These are phyloP conservation scores for Paspalum vaginatum DNA, from an alignment of 176 grass and related monocot species.

Conservation along the genomic window DNA sequence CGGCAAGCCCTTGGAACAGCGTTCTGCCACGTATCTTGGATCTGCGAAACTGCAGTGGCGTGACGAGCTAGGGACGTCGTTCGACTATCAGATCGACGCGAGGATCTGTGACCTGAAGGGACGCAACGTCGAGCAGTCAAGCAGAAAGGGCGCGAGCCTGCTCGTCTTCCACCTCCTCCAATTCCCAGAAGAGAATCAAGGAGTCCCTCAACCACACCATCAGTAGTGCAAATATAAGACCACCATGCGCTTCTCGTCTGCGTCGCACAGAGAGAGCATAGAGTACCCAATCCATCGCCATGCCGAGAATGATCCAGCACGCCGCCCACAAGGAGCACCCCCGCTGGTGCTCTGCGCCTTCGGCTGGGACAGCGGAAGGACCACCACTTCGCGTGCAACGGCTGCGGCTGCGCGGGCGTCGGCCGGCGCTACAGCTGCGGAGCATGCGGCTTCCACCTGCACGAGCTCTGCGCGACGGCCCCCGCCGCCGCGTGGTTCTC, in stretches of 20 bases:
- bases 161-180: not conserved
- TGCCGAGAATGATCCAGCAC: not conserved
- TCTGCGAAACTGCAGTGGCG: too few relatives aligned
- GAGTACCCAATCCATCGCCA: not conserved
- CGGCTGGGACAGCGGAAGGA: not conserved
- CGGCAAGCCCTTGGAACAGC: too few relatives aligned
- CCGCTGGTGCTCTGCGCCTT: not conserved
- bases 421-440: slow-evolving; percentile 10
- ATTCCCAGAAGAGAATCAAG: not conserved
- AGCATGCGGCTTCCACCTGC: slow-evolving; percentile 25
- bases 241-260: not conserved
- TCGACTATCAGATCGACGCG: not conserved
- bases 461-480: slow-evolving; percentile 16
- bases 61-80: not conserved
- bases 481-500: not conserved
- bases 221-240: not conserved
- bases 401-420: not conserved
- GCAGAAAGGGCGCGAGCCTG: not conserved
- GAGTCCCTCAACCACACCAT: not conserved
- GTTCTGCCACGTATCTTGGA: too few relatives aligned
- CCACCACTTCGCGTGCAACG: not conserved
- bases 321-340: not conserved
- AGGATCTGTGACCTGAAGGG: not conserved
- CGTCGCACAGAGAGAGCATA: not conserved
- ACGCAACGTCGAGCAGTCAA: not conserved